Base-by-base conservation (phyloP, 2,329 filamentous ascomycete genomes). In the Colletotrichum gigasporum region DNA sequence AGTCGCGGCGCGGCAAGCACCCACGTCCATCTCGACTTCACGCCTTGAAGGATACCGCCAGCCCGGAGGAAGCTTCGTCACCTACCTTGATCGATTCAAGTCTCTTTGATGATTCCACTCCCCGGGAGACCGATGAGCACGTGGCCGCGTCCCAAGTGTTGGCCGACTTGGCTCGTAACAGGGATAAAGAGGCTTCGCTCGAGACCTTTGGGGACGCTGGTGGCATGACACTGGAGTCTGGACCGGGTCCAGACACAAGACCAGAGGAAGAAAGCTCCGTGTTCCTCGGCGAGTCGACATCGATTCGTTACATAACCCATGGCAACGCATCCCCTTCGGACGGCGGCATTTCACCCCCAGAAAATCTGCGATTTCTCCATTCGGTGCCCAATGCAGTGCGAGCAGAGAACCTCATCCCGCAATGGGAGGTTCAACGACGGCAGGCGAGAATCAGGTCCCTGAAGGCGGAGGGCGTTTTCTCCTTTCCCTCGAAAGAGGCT, bases 231-330 rank as follows among this genome's bases (percentile, higher is more conserved):
- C 50, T n/a, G 34, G 26, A 32, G 4, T 35, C 34, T 28, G 3
- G 11, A 5, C 9, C 22, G 22, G 24, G n/a, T 28, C 10, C 24
- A 16, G 35, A 41, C 7, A 18, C 22, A 4, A 6, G 50, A n/a
- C 35, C 18, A 14, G 52, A 51, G 28, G 57, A 66, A 18, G 67
- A 66, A 5, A 71, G 62, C 7, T 67, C 75, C 2, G 78, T 80
- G 16, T 83, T 82, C 51, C 76, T 83, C 5, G 80, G 80, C 32
- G 80, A 83, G 56, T 83, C 80, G 2, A 82, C 77, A 51, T 82
- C 82, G 1, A 74, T 85, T 41, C 79, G 81, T 12, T 84, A 82
- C 63, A 80, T 85, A 3, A 79, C 79, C 11, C 79, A 82, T 32
- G 78, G 82, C 51, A 71, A 68, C 4, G 69, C 67, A 2, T 18